These are phyloP conservation scores for Fusarium duplospermum DNA, from an alignment of 2,329 filamentous ascomycete species.

Conservation along the genomic window DNA sequence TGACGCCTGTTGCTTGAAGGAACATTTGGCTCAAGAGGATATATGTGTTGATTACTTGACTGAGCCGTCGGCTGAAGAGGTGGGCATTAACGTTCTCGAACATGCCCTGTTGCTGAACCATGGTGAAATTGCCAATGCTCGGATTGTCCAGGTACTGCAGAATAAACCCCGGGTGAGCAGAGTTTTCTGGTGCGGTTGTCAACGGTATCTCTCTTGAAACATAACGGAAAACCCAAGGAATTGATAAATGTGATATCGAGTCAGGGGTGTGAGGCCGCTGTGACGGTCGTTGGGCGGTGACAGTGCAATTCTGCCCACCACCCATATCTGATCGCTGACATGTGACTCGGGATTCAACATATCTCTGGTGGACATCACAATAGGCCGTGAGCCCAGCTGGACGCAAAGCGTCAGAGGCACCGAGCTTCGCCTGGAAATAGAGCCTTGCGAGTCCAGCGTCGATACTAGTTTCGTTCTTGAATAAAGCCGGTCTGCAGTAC, in stretches of 20 bases:
- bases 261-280: background rate
- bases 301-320: background rate
- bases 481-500: background rate
- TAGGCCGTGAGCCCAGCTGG: background rate
- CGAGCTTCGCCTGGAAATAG: background rate
- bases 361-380: background rate
- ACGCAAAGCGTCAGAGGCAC: background rate
- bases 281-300: background rate
- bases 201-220: background rate
- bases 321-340: background rate
- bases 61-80: background rate
- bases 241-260: background rate
- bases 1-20: background rate
- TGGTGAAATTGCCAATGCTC: background rate
- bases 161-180: background rate
- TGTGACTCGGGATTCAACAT: background rate
- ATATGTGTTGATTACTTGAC: background rate
- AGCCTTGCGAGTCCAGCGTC: background rate
- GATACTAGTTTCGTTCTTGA: background rate
- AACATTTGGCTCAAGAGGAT: background rate
- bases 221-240: background rate
- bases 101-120: background rate
- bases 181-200: background rate
- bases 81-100: background rate
- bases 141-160: background rate